Evolutionary conservation across 1,284 basidiomycete species (phyloP), one percentile per base, ranked within the genome.

Genomic region (Sanguinoderma infundibulare): DNA sequence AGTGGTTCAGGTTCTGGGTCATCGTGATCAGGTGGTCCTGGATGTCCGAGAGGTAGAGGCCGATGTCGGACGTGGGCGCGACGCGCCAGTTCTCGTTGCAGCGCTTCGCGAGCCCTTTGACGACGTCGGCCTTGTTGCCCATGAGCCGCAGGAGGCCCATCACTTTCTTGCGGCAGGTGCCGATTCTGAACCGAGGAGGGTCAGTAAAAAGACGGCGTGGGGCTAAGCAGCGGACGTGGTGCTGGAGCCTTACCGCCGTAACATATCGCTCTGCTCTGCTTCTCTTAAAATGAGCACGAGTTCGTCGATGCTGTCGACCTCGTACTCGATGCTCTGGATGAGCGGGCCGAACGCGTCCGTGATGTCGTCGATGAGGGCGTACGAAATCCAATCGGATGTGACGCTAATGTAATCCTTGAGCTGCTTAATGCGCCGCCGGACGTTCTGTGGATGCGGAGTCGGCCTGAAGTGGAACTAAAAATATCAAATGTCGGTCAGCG

Each of bases 101-200:
- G 66, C 97, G 85, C 79, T 99, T 99, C 34, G 97, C 96, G 38
- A 99, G 81, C 17, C 98, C 98, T 75, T 99, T 99, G 65, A 99
- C 98, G 63, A 99, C 98, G 74, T 99, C 98, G 50, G 98, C 98
- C 81, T 99, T 99, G 79, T 98, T 98, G 39, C 98, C 98, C 97
- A 99, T 98, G 56, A 99, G 79, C 67, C 92, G 78, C 54, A 99
- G 77, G 39, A 99, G 79, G 32, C 98, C 98, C 98, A 99, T 99
- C 70, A 99, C 98, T 78, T 99, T 99, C 81, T 99, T 99, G 54
- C 98, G 86, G 75, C 98, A 99, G 0, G 95, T 98, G 46, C 98
- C 98, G 71, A 99, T 99, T 64, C 96, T 88, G 72, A 78, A 74
- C n/a, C 51, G 35, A 53, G 34, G 17, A 3, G 35, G 9, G 1